These are phyloP conservation scores for Colletotrichum shisoi DNA, from an alignment of 2,329 filamentous ascomycete genomes.

Conservation along the genomic window DNA sequence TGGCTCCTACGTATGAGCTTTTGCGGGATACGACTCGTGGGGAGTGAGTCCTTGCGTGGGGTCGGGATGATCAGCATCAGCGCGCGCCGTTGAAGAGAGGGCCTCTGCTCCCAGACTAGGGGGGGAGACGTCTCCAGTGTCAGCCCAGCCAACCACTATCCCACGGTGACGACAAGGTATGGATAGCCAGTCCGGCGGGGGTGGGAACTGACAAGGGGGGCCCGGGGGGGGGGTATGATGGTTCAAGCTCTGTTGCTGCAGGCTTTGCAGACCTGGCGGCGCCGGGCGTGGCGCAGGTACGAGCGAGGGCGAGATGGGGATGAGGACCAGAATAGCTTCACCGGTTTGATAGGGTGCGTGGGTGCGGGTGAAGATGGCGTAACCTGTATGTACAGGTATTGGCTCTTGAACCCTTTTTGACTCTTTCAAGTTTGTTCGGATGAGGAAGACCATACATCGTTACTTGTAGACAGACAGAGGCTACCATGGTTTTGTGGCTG, in stretches of 20 bases:
- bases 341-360: too few species aligned
- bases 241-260: not conserved
- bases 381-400: too few species aligned
- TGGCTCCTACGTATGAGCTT: not conserved
- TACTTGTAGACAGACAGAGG: too few species aligned
- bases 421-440: too few species aligned
- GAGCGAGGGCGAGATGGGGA: not conserved
- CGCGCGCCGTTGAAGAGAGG: not conserved
- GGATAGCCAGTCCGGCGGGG: too few species aligned
- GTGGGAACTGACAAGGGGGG: not conserved
- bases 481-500: too few species aligned
- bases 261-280: not conserved
- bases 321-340: not conserved
- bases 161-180: too few species aligned
- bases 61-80: conserved; percentile 14
- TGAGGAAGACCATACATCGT: too few species aligned
- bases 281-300: not conserved
- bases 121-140: not conserved
- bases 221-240: too few species aligned
- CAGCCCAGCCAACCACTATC: too few species aligned
- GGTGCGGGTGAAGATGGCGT: too few species aligned
- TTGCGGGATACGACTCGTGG: conserved; percentile 16
- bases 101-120: not conserved
- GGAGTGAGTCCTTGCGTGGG: not conserved
- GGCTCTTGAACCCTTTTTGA: too few species aligned